phyloP scores from a whole-genome alignment of 768 basidiomycete genomes.

The Hericium rajendrae region DNA sequence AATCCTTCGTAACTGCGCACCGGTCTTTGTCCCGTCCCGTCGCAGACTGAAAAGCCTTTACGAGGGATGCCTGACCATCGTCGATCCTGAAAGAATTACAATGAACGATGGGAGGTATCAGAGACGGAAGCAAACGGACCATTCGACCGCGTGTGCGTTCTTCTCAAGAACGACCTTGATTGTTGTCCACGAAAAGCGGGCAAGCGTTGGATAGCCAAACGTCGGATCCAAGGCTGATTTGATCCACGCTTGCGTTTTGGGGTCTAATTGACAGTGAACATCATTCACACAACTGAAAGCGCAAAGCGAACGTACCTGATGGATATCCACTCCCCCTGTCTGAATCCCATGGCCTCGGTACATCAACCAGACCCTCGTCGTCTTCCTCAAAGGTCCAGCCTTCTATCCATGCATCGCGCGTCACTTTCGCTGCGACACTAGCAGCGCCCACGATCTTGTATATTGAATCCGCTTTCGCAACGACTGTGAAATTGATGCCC shows the following conservation, averaged over 20 bases:
- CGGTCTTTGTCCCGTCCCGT: constrained; percentile 71
- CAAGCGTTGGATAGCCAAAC: constrained; percentile 87
- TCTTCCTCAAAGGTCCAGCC: constrained; percentile 75
- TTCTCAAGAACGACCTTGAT: constrained; percentile 80
- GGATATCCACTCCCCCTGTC: constrained; percentile 84
- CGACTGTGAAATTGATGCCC: constrained; percentile 78
- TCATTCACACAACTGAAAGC: neutral
- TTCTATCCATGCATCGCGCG: constrained; percentile 83
- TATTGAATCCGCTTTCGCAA: constrained; percentile 88
- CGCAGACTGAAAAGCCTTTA: constrained; percentile 63
- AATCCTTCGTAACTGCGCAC: constrained; percentile 59
- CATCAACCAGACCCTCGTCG: neutral
- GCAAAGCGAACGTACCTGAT: constrained; percentile 41
- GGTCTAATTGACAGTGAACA: constrained; percentile 42
- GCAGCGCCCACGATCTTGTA: constrained; percentile 97
- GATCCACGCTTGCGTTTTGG: constrained; percentile 87
- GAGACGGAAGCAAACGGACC: constrained; percentile 35
- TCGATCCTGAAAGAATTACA: constrained; percentile 51
- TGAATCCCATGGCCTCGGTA: constrained; percentile 19
- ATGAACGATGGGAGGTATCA: neutral
- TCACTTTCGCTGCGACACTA: constrained; percentile 96
- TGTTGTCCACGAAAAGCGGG: constrained; percentile 93
- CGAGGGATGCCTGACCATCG: constrained; percentile 68
- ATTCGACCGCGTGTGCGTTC: constrained; percentile 67
- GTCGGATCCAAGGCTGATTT: constrained; percentile 66